phyloP scores from a whole-genome alignment of 768 basidiomycete genomes.

The Calocera cornea region DNA sequence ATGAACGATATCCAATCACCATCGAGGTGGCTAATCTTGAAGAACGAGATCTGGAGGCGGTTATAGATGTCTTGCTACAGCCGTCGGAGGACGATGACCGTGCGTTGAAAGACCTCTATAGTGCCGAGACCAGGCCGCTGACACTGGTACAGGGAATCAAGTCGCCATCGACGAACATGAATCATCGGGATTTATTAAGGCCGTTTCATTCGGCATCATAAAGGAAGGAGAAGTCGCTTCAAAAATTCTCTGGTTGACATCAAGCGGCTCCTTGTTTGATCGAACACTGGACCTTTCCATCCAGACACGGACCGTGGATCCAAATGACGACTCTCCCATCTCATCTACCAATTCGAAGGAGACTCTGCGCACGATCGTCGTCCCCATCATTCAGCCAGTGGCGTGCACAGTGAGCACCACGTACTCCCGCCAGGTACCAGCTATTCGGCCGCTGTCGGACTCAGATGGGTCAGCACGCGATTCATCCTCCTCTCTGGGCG shows the following conservation, averaged over 20 bases:
- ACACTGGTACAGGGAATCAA: slow-evolving; percentile 36
- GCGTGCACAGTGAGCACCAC: slow-evolving; percentile 37
- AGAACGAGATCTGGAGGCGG: slow-evolving; percentile 49
- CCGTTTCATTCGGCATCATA: slow-evolving; percentile 50
- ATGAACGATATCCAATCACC: slow-evolving; percentile 64
- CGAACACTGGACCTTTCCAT: slow-evolving; percentile 71
- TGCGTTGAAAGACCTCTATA: slow-evolving; percentile 23
- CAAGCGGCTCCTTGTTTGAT: slow-evolving; percentile 50
- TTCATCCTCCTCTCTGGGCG: slow-evolving; percentile 45
- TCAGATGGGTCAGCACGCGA: slow-evolving; percentile 37
- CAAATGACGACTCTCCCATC: slow-evolving; percentile 15
- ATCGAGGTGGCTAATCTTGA: slow-evolving; percentile 63
- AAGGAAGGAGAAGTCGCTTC: slow-evolving; percentile 40
- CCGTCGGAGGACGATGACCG: slow-evolving; percentile 66
- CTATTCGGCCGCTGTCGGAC: slow-evolving; percentile 39
- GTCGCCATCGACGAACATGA: slow-evolving; percentile 48
- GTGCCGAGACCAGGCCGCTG: not conserved
- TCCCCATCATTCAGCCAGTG: slow-evolving; percentile 57
- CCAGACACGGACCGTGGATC: slow-evolving; percentile 35
- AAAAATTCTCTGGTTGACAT: slow-evolving; percentile 52
- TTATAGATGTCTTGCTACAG: slow-evolving; percentile 63
- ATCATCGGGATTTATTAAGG: slow-evolving; percentile 65
- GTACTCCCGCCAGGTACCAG: slow-evolving; percentile 35
- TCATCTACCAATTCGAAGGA: slow-evolving; percentile 35
- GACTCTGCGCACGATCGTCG: slow-evolving; percentile 46